Conservation (phyloP, 768 basidiomycete species). For the Lentinus tigrinus region DNA sequence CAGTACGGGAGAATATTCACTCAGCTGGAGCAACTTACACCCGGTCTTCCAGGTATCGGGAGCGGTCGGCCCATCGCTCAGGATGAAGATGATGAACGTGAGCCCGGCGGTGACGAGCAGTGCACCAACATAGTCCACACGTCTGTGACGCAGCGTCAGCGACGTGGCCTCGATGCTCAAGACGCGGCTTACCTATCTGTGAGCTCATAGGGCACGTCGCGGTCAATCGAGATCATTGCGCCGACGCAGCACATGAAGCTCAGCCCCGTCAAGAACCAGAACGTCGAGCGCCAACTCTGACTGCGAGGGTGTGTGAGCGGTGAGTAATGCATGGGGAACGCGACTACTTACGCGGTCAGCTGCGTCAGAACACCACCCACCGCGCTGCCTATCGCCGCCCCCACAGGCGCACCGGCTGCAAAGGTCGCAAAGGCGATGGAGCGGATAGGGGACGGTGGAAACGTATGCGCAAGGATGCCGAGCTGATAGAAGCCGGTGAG, state of each 20-base stretch:
- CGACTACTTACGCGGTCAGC: slow-evolving; percentile 34
- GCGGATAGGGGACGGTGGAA: slow-evolving; percentile 65
- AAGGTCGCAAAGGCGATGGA: slow-evolving; percentile 82
- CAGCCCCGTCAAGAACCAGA: slow-evolving; percentile 62
- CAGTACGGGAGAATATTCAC: slow-evolving; percentile 20
- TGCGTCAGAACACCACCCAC: slow-evolving; percentile 76
- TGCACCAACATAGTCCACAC: slow-evolving; percentile 80
- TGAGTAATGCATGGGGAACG: not conserved
- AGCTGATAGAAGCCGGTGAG: slow-evolving; percentile 40
- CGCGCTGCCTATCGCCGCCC: slow-evolving; percentile 66
- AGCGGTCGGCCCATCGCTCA: slow-evolving; percentile 65
- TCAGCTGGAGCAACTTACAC: slow-evolving; percentile 38
- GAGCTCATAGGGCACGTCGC: slow-evolving; percentile 42
- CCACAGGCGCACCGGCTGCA: slow-evolving; percentile 81
- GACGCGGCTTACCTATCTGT: slow-evolving; percentile 18
- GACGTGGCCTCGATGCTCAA: not conserved
- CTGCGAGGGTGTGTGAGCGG: not conserved
- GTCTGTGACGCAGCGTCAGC: slow-evolving; percentile 16
- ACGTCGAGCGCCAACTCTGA: slow-evolving; percentile 64
- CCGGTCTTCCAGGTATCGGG: slow-evolving; percentile 58
- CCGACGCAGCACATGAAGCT: slow-evolving; percentile 49
- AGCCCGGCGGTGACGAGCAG: slow-evolving; percentile 62
- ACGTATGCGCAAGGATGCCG: slow-evolving; percentile 80
- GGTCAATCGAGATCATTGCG: slow-evolving; percentile 60
- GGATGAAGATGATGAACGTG: slow-evolving; percentile 68